Evolutionary conservation across 1,284 basidiomycete species (phyloP).

Genomic region (Schizophyllum amplum): DNA sequence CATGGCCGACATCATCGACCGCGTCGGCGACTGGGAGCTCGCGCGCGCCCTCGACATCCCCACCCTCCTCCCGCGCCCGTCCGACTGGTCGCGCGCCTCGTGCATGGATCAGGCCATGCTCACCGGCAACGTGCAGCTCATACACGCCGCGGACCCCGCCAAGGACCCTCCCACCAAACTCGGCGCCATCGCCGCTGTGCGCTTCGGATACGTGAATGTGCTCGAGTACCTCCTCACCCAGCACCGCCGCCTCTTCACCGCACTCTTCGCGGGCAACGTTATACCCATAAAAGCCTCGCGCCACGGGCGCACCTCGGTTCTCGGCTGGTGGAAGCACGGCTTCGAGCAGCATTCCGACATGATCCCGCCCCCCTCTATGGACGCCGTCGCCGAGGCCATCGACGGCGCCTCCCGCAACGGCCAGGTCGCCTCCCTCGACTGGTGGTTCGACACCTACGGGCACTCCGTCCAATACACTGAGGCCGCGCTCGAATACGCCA

Average conservation of each 20-base stretch:
- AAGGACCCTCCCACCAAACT: slow-evolving; percentile 54
- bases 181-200: slow-evolving; percentile 56
- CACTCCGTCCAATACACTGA: slow-evolving; percentile 64
- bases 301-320: slow-evolving; percentile 62
- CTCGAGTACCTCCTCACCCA: slow-evolving; percentile 62
- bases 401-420: slow-evolving; percentile 68
- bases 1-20: slow-evolving; percentile 66
- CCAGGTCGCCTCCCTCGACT: slow-evolving; percentile 56
- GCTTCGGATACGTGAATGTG: slow-evolving; percentile 68
- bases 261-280: slow-evolving; percentile 52
- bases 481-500: slow-evolving; percentile 67
- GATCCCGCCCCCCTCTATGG: slow-evolving; percentile 40
- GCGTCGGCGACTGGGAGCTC: slow-evolving; percentile 75
- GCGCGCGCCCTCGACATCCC: slow-evolving; percentile 66
- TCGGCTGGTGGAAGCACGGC: slow-evolving; percentile 73
- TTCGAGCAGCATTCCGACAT: slow-evolving; percentile 50
- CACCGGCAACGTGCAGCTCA: slow-evolving; percentile 47
- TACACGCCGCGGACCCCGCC: slow-evolving; percentile 48
- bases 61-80: slow-evolving; percentile 55
- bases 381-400: slow-evolving; percentile 52
- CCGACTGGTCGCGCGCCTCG: slow-evolving; percentile 64
- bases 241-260: slow-evolving; percentile 53
- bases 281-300: slow-evolving; percentile 69
- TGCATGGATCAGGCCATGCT: slow-evolving; percentile 62
- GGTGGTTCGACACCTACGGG: slow-evolving; percentile 51